Conservation (phyloP, 495 filamentous ascomycete genomes). For the Aspergillus avenaceus region DNA sequence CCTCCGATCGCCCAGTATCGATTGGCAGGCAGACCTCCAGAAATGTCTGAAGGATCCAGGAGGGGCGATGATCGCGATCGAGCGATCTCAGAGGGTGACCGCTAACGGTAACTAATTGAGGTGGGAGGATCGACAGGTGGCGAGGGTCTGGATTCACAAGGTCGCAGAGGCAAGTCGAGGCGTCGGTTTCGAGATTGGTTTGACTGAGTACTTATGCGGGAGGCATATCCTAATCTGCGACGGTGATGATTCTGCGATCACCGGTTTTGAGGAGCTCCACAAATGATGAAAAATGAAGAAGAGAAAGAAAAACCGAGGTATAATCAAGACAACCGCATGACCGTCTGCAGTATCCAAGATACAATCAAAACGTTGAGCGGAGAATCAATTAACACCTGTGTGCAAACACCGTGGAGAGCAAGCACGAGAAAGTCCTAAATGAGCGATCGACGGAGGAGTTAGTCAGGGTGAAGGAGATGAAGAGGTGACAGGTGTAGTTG, state of each 20-base stretch:
- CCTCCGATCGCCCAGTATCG: constrained; percentile 38
- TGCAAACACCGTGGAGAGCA: neutral
- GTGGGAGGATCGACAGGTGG: neutral
- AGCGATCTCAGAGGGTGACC: constrained; percentile 19
- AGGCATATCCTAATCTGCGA: neutral
- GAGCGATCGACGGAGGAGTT: neutral
- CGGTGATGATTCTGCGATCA: neutral
- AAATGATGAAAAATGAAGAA: no score
- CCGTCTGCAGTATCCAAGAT: neutral
- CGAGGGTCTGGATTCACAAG: neutral
- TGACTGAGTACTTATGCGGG: neutral
- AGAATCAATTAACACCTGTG: neutral
- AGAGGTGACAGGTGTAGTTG: neutral
- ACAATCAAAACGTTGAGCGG: neutral
- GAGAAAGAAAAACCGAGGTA: neutral
- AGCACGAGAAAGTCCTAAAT: neutral
- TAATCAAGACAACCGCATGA: constrained; percentile 1
- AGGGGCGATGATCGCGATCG: constrained; percentile 36
- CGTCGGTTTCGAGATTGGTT: neutral
- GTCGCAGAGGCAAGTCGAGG: neutral
- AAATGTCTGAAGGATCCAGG: constrained; percentile 47
- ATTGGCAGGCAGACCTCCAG: constrained; percentile 37
- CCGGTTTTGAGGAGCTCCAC: neutral
- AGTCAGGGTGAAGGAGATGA: neutral
- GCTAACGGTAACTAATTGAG: neutral